These are phyloP conservation scores for Hibiscus mutabilis DNA, from an alignment of 345 rosid species.

Conservation along the genomic window DNA sequence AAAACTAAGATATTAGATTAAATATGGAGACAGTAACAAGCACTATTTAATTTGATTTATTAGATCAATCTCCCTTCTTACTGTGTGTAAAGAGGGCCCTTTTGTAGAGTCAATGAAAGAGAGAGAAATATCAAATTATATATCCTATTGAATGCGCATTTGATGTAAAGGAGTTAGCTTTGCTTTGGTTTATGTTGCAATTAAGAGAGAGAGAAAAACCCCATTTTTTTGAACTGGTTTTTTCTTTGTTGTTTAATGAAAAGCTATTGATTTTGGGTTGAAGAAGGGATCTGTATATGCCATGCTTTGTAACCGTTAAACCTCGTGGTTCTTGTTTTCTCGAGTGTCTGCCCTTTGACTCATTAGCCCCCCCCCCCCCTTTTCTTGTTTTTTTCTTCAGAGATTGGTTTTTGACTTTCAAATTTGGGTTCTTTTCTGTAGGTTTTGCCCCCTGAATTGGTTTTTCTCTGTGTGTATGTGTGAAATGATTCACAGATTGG, in stretches of 20 bases:
- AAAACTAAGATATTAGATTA: background rate
- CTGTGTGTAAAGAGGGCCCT: conserved; percentile 24
- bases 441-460: conserved; percentile 16
- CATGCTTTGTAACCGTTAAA: conserved; percentile 9
- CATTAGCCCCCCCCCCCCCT: conserved; percentile 25
- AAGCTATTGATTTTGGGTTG: conserved; percentile 6
- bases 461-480: background rate
- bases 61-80: conserved; percentile 59
- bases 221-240: background rate
- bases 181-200: conserved; percentile 16
- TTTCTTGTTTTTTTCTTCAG: conserved; percentile 21
- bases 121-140: conserved; percentile 22
- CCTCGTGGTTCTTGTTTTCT: conserved; percentile 47
- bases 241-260: conserved; percentile 18
- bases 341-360: conserved; percentile 31
- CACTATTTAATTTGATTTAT: conserved; percentile 18
- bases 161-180: conserved; percentile 33
- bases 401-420: conserved; percentile 32
- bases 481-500: conserved; percentile 2
- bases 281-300: conserved; percentile 8
- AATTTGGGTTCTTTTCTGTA: conserved; percentile 18
- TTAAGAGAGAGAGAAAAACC: conserved; percentile 2
- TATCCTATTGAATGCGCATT: conserved; percentile 23
- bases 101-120: conserved; percentile 17
- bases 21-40: background rate